phyloP scores from a whole-genome alignment of 192 early-diverging fungal species.

The Glomus cerebriforme region DNA sequence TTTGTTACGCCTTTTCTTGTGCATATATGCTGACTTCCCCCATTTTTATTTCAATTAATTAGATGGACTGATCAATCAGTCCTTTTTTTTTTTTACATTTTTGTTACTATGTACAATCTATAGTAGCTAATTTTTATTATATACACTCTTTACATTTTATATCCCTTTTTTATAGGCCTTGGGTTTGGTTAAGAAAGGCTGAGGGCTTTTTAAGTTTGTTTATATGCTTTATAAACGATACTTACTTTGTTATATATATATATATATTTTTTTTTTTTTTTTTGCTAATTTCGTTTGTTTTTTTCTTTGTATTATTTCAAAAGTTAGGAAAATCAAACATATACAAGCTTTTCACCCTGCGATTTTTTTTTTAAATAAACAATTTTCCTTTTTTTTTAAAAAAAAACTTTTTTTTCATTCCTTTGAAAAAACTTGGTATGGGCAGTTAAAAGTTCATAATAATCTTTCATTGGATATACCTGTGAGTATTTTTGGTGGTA shows the following conservation, averaged over 20 bases:
- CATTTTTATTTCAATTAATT: not conserved
- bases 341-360: not conserved
- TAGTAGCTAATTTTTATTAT: not conserved
- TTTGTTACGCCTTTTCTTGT: not conserved
- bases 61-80: not conserved
- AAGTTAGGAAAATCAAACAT: not conserved
- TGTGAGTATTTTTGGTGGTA: not conserved
- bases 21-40: conserved; percentile 5
- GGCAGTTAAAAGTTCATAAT: not conserved
- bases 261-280: too few species aligned
- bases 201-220: not conserved
- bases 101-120: not conserved
- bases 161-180: not conserved
- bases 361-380: not conserved
- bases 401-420: not conserved
- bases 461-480: not conserved
- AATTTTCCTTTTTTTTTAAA: not conserved
- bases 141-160: not conserved
- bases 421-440: not conserved
- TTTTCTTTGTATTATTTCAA: not conserved
- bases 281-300: not conserved
- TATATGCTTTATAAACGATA: not conserved
- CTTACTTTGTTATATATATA: not conserved
- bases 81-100: not conserved
- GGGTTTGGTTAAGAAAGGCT: not conserved